Evolutionary conservation across 352 stramenopile genomes (phyloP).

Genomic region (Phytophthora constricta): DNA sequence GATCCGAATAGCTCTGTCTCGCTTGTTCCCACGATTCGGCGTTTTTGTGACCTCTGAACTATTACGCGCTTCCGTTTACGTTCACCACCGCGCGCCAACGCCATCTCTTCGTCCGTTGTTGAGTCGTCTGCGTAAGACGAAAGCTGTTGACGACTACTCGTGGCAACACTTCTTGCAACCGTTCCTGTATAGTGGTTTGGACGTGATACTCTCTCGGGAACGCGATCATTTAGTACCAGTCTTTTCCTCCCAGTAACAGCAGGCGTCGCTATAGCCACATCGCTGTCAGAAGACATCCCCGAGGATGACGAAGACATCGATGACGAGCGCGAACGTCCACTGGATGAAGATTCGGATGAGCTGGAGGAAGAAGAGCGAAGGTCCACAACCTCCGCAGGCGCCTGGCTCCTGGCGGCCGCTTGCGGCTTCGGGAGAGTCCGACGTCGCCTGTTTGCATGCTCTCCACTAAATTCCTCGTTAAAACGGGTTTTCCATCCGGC

Average conservation of each 20-base stretch:
- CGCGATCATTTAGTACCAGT: conserved; percentile 20
- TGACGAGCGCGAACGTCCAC: neutral
- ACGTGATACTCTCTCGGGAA: neutral
- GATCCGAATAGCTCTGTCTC: neutral
- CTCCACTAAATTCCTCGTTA: neutral
- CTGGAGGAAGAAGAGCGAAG: conserved; percentile 34
- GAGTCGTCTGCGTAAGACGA: neutral
- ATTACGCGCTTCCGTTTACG: conserved; percentile 25
- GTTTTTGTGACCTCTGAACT: conserved; percentile 15
- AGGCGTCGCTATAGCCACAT: neutral
- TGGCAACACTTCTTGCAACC: neutral
- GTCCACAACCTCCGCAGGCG: conserved; percentile 23
- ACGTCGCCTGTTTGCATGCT: neutral
- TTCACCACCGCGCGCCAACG: neutral
- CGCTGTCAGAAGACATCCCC: conserved; percentile 15
- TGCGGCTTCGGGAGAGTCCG: neutral
- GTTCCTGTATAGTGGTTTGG: neutral
- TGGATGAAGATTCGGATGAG: conserved; percentile 17
- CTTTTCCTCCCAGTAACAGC: conserved; percentile 15
- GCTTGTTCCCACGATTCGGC: neutral
- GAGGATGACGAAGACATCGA: conserved; percentile 20
- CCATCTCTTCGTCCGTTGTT: neutral
- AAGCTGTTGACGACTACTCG: neutral
- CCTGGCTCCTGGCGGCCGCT: neutral
- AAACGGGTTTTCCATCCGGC: neutral